Evolutionary conservation across 164 flowering plant species (phyloP), one percentile per base, ranked within the genome.

Genomic region (Liriodendron chinense): DNA sequence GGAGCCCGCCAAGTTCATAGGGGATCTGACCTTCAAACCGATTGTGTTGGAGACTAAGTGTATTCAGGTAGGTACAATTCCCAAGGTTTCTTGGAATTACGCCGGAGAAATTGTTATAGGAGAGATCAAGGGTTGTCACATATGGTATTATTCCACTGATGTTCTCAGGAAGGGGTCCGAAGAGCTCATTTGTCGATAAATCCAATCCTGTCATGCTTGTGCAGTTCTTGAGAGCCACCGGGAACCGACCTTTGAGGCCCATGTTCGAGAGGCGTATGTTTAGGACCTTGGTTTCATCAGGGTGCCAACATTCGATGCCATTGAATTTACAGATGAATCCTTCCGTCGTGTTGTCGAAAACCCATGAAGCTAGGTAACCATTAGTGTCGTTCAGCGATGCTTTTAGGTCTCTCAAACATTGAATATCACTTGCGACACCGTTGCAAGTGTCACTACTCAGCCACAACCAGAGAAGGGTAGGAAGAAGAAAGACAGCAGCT

Each of bases 281-380:
- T 53, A 93, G 65, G 23, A 93, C 93, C 80, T 62, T 86, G 77
- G 78, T 88, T 83, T 93, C 98, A 50, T 89, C 83, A 0, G 85
- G 84, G 75, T 93, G 96, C 98, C 98, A 93, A 72, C 98, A 93
- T 0, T 87, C 88, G 14, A 93, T 77, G 49, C 98, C 98, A 4
- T 20, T 50, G 77, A 90, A 93, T n/a, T 66, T 82, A 73, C 96
- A 93, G 79, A 93, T 93, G 75, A 77, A 85, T 0, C 96, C 96
- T 64, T 87, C 88, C 1, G 85, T 81, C 1, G 5, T 25, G 75
- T 87, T 88, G 48, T 72, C 34, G 63, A 92, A 92, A 64, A 76
- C 64, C 95, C 97, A 92, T 24, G 87, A 79, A 48, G 78, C 71
- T 66, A 92, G 80, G 76, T 72, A 78, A 13, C 69, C 65, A 1